Conservation (phyloP, 1,284 basidiomycete species). For the Marasmius fiardii region DNA sequence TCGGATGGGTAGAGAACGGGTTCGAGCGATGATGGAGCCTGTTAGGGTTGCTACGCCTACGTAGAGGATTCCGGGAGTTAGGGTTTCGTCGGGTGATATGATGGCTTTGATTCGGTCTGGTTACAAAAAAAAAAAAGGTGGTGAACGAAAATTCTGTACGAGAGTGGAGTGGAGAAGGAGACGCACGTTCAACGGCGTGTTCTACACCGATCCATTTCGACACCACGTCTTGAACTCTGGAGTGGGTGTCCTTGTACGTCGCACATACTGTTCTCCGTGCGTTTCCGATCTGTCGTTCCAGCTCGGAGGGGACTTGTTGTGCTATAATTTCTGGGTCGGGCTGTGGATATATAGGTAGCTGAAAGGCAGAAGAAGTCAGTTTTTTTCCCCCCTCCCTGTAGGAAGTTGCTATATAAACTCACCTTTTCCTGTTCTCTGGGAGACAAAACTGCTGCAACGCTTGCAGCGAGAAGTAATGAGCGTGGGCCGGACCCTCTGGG, state of each 20-base stretch:
- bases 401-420: too few species aligned
- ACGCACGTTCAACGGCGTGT: constrained; percentile 79
- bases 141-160: neutral
- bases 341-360: constrained; percentile 80
- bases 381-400: too few species aligned
- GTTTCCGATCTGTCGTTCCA: constrained; percentile 70
- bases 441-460: constrained; percentile 1
- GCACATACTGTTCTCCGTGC: constrained; percentile 56
- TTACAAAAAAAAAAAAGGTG: neutral
- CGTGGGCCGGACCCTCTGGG: neutral
- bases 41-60: constrained; percentile 86
- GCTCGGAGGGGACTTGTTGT: constrained; percentile 66
- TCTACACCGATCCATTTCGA: constrained; percentile 82
- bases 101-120: constrained; percentile 80
- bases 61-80: constrained; percentile 86
- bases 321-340: constrained; percentile 62
- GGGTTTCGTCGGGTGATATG: constrained; percentile 72
- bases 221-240: constrained; percentile 67
- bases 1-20: constrained; percentile 65
- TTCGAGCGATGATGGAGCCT: constrained; percentile 82
- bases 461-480: neutral
- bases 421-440: constrained; percentile 6
- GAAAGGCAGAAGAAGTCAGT: constrained; percentile 1
- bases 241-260: constrained; percentile 53
- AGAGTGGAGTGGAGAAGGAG: neutral